A percentile compares a stretch with the other conserved stretches of the same genome.
Conservation (phyloP, 257 asterid genomes). For the Agastache rugosa region DNA sequence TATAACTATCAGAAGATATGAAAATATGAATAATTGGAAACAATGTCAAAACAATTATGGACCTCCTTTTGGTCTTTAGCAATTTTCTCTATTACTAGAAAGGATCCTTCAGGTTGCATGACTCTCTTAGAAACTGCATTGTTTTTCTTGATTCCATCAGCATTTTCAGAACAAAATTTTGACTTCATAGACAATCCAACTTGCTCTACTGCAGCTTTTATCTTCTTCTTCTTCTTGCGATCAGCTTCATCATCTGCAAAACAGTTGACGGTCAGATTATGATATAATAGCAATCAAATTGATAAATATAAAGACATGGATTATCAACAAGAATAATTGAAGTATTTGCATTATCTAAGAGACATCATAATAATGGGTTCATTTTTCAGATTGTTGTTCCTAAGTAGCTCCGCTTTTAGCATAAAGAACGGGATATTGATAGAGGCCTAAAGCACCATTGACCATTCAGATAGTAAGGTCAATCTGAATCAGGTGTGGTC, state of each 20-base stretch:
- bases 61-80: conserved; percentile 71
- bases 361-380: background rate
- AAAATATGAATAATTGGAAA: conserved; percentile 14
- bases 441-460: conserved; percentile 15
- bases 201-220: conserved; percentile 57
- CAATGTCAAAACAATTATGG: background rate
- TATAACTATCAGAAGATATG: conserved; percentile 5
- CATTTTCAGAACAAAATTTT: conserved; percentile 57
- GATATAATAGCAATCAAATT: conserved; percentile 1
- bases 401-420: background rate
- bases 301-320: conserved; percentile 8
- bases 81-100: conserved; percentile 49
- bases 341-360: background rate
- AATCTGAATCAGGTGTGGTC: background rate
- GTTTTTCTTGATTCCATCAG: conserved; percentile 61
- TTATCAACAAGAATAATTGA: background rate
- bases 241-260: conserved; percentile 84
- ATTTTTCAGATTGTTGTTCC: background rate
- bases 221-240: conserved; percentile 80
- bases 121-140: conserved; percentile 53
- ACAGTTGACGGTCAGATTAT: conserved; percentile 38
- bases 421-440: background rate
- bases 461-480: conserved; percentile 7
- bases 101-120: conserved; percentile 54
- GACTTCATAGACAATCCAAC: conserved; percentile 55